Evolutionary conservation across 352 stramenopile species (phyloP).

Genomic region (Phytophthora sojae): DNA sequence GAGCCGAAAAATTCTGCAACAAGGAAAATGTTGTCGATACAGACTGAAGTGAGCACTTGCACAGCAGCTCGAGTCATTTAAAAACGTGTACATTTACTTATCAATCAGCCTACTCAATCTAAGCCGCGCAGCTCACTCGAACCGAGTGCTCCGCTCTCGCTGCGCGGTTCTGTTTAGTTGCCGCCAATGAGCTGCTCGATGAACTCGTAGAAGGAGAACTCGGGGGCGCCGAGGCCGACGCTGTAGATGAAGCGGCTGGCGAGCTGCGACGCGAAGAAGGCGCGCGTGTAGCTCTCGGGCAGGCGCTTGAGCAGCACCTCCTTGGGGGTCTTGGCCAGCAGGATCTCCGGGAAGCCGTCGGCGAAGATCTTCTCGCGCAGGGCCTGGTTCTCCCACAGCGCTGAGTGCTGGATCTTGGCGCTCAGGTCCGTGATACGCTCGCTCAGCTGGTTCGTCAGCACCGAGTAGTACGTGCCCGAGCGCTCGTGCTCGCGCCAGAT

Average conservation of each 20-base stretch:
- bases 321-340: conserved; percentile 61
- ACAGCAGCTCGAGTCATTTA: too few species aligned
- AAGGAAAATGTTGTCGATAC: too few species aligned
- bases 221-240: conserved; percentile 67
- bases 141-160: background rate
- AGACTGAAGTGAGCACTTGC: too few species aligned
- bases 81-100: conserved; percentile 24
- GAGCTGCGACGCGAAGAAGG: conserved; percentile 85
- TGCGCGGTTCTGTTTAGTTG: conserved; percentile 21
- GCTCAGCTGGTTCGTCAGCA: conserved; percentile 80
- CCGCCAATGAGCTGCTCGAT: conserved; percentile 63
- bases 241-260: conserved; percentile 86
- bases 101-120: conserved; percentile 29
- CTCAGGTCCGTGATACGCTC: conserved; percentile 85
- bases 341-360: conserved; percentile 77
- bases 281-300: conserved; percentile 80
- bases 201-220: conserved; percentile 91
- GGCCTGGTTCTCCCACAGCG: conserved; percentile 71
- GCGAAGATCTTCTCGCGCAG: conserved; percentile 79
- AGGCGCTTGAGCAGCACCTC: conserved; percentile 76
- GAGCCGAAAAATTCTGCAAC: too few species aligned
- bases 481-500: conserved; percentile 84
- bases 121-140: conserved; percentile 13
- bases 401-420: conserved; percentile 82
- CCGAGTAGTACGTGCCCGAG: conserved; percentile 72